Base-by-base conservation (phyloP, 2,329 filamentous ascomycete species). In the Sporothrix euskadiensis region DNA sequence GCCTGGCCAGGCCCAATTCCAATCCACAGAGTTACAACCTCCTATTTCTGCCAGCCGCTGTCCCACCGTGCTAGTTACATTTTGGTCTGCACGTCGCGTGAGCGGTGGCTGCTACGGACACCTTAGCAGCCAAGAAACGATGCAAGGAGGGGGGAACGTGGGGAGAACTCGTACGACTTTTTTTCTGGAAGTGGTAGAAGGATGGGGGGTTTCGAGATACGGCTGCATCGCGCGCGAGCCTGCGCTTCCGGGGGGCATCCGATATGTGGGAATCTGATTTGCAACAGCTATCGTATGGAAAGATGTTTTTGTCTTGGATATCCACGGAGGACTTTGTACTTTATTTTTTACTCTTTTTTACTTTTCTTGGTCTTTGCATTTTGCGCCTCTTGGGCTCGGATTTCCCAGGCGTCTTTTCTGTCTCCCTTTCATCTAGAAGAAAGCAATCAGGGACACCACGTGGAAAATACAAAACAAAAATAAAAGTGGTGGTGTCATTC, bases 101-200 rank as follows among this genome's bases (percentile, higher is more conserved):
- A 35, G 35, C 59, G 35, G 35, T 16, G 41, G 12, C 12, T 41
- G 12, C 12, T 41, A 44, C 59, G 59, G 59, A 3, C 59, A 59
- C 35, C 56, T 59, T 14, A 49, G 56, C 56, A 35, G 56, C 56
- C 4, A 35, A 1, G 56, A 26, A 44, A 30, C n/a, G 39, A 47
- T 30, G 61, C 61, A 66, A 66, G 39, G 61, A 63, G 61, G 61
- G 61, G n/a, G 47, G 3, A 35, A n/a, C 39, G 22, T 16, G 39
- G 16, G 39, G n/a, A 47, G 8, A n/a, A 30, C 61, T 47, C 39
- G 39, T 66, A 66, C 61, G 61, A 66, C 41, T 66, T 22, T 66
- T 47, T 47, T 44, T 39, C 22, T 30, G 9, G n/a, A 19, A 10
- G 52, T 54, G 52, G 9, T 10, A 14, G 26, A 56, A 56, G n/a